Evolutionary conservation across 2,329 filamentous ascomycete species (phyloP), one percentile per base, ranked within the genome.

Genomic region (Thielaviopsis punctulata): DNA sequence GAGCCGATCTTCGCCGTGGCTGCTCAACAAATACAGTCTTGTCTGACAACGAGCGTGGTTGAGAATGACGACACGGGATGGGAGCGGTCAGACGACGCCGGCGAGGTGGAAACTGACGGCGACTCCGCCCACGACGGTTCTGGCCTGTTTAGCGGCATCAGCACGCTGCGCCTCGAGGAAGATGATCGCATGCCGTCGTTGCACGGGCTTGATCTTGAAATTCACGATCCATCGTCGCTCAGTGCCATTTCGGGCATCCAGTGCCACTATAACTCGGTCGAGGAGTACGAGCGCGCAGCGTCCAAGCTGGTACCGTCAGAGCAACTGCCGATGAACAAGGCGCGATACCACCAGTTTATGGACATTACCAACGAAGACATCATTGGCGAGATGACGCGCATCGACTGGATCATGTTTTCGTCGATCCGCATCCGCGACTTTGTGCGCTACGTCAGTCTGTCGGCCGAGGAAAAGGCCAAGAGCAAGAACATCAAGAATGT

Each of bases 361-460:
- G 84, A 86, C 33, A 82, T 83, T 22, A 75, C 84, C 1, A 84
- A 93, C 51, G 86, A 94, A 56, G 79, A 87, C 48, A 82, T 96
- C 58, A 90, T 90, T 15, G 82, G 84, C 55, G 92, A 98, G 65
- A 76, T 98, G 61, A 96, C 92, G 3, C 77, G 90, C 56, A 94
- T 98, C 52, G 92, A 98, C 67, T 96, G 90, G 90, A 81, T 93
- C 64, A 92, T 96, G 84, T 96, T 95, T 65, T 93, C 86, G 50
- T 89, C 88, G 1, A 95, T 96, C 56, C 81, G 87, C 23, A 85
- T 94, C 52, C 85, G 92, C 54, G 92, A 98, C 66, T 79, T 96
- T 48, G 84, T 96, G 43, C 84, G 92, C 4, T 86, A 95, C 62
- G 89, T 95, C 57, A 92, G 82, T 61, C 70, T 95, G 46, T 79